Percentiles rank a stretch among this genome's conserved stretches.
Conservation (phyloP, 768 basidiomycete genomes). For the Termitomyces sp. region DNA sequence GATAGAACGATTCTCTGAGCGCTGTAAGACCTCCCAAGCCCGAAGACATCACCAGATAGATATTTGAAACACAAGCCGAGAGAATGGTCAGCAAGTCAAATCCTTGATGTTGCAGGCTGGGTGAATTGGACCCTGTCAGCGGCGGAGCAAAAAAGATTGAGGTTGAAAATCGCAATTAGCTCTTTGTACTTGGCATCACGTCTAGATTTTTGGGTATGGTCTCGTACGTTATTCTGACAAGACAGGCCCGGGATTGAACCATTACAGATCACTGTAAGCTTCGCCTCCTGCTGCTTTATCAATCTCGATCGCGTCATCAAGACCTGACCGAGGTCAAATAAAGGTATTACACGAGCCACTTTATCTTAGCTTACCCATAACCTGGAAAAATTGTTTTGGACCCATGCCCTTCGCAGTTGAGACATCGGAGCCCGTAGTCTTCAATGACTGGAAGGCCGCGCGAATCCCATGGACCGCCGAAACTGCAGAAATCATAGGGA, state of each 20-base stretch:
- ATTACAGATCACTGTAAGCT: constrained; percentile 9
- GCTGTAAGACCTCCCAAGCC: neutral
- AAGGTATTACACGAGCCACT: too few relatives aligned
- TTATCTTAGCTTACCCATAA: constrained; percentile 35
- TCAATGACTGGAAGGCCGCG: constrained; percentile 43
- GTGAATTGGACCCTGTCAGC: neutral
- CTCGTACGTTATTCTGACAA: neutral
- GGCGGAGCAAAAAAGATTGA: neutral
- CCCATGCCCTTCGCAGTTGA: constrained; percentile 38
- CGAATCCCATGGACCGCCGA: constrained; percentile 48
- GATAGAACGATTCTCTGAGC: neutral
- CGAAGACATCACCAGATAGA: neutral
- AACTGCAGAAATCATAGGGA: constrained; percentile 45
- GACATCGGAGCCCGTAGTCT: constrained; percentile 48
- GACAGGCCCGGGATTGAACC: neutral
- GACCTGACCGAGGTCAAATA: constrained; percentile 10
- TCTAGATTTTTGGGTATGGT: neutral
- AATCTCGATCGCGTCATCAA: constrained; percentile 23
- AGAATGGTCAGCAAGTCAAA: neutral
- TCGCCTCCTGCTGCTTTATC: constrained; percentile 16
- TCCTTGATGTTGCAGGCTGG: neutral
- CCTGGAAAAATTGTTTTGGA: constrained; percentile 48
- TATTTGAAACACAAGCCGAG: neutral
- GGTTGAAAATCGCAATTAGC: too few relatives aligned
- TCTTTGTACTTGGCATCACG: neutral